Base-by-base conservation (phyloP, 495 filamentous ascomycete genomes). In the Daldinia childiae region DNA sequence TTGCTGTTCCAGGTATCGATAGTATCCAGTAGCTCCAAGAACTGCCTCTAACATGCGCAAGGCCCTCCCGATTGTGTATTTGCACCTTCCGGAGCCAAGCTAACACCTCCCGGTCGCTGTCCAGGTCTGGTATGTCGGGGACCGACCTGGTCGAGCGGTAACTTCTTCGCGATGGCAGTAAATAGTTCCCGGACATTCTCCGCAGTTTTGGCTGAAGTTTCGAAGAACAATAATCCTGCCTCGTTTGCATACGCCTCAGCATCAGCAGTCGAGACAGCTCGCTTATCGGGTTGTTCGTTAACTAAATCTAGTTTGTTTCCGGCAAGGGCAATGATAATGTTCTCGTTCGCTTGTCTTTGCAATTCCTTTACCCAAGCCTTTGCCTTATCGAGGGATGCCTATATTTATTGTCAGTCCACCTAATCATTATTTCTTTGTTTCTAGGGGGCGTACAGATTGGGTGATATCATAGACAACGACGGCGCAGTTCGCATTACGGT, bases 301-400 rank as follows among this genome's bases (percentile, higher is more conserved):
- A 97, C 95, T 68, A 99, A 84, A 87, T 99, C 95, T 69, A 97
- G 82, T 84, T 99, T 99, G 87, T 99, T 99, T 51, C 95, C 95
- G 30, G 96, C 95, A 26, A 99, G 87, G 30, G 95, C 95, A 79
- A 99, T 99, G 75, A 99, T 93, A 80, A 99, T 98, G 80, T 98
- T 98, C 82, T 98, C 95, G 83, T 98, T 98, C 43, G 96, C 96
- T 84, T 99, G 95, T 66, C 95, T 89, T 81, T 99, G 96, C 38
- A 99, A 88, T 76, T 99, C 96, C 82, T 98, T 98, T n/a, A 99
- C 94, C 95, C 95, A 99, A 32, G 93, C 90, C 79, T 99, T 99
- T 64, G 95, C 95, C 85, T 99, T 99, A 82, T 99, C 95, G 64
- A 99, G 84, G 6, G 96, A 98, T 67, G 93, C 87, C 95, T 99